These are phyloP conservation scores for Saccharomyces hybrid DNA, from an alignment of 1,139 yeast species.

Conservation along the genomic window DNA sequence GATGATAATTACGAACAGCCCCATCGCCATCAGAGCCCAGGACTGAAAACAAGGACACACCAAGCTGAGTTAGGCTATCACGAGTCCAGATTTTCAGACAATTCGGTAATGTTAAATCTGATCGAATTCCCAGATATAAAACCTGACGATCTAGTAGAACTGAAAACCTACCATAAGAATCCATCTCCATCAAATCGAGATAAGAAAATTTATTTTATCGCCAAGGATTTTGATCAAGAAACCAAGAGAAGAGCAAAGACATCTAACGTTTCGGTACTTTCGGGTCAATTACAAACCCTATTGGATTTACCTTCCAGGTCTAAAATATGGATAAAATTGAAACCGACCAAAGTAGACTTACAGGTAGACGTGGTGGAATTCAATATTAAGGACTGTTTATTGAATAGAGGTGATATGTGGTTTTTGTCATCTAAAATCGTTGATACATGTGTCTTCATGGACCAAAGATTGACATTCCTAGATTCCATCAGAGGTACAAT, in stretches of 20 bases:
- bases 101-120: slow-evolving; percentile 58
- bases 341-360: slow-evolving; percentile 39
- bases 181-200: slow-evolving; percentile 9
- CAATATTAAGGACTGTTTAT: slow-evolving; percentile 67
- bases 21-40: not conserved
- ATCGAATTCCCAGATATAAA: slow-evolving; percentile 49
- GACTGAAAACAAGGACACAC: slow-evolving; percentile 12
- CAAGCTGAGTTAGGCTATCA: slow-evolving; percentile 63
- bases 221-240: slow-evolving; percentile 35
- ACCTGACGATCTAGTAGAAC: slow-evolving; percentile 70
- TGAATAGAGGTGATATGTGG: slow-evolving; percentile 95
- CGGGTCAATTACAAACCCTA: slow-evolving; percentile 54
- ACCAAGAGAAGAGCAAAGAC: slow-evolving; percentile 29
- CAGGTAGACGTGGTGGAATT: slow-evolving; percentile 80
- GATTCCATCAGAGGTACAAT: slow-evolving; percentile 59
- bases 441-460: slow-evolving; percentile 56
- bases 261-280: slow-evolving; percentile 45
- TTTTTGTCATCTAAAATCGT: slow-evolving; percentile 55
- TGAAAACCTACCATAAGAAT: slow-evolving; percentile 35
- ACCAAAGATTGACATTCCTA: slow-evolving; percentile 58
- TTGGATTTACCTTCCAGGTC: slow-evolving; percentile 65
- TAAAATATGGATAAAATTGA: slow-evolving; percentile 49
- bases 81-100: slow-evolving; percentile 51
- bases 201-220: slow-evolving; percentile 40
- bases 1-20: not conserved